Evolutionary conservation across 306 rosid species (phyloP).

Genomic region (Malus fusca): DNA sequence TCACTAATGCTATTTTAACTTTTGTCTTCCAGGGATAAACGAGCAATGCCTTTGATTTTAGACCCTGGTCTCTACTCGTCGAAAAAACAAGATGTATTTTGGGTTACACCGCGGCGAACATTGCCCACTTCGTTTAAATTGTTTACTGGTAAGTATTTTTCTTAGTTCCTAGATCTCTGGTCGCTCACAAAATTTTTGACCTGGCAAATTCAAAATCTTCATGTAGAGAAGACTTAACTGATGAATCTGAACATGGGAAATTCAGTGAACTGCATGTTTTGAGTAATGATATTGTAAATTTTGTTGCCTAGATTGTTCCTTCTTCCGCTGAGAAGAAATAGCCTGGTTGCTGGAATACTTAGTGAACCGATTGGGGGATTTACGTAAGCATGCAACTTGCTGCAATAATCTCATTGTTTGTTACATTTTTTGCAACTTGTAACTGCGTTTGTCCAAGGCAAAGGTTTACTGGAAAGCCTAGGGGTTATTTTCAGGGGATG

Average conservation of each 20-base stretch:
- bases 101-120: conserved; percentile 60
- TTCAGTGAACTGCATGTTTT: background rate
- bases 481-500: background rate
- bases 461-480: background rate
- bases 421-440: background rate
- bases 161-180: conserved; percentile 1
- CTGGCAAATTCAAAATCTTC: background rate
- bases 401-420: background rate
- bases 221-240: background rate
- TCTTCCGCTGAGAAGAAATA: background rate
- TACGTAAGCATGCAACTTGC: background rate
- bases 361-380: background rate
- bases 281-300: background rate
- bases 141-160: conserved; percentile 64
- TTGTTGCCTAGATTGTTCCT: background rate
- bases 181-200: background rate
- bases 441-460: background rate
- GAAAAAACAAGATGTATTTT: conserved; percentile 63
- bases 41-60: conserved; percentile 81
- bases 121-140: conserved; percentile 75
- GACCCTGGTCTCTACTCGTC: conserved; percentile 81
- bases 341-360: background rate
- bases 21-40: conserved; percentile 50
- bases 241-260: background rate
- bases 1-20: conserved; percentile 1